Evolutionary conservation across 2,329 filamentous ascomycete species (phyloP), one percentile per base, ranked within the genome.

Genomic region (Ophiostoma sp.): DNA sequence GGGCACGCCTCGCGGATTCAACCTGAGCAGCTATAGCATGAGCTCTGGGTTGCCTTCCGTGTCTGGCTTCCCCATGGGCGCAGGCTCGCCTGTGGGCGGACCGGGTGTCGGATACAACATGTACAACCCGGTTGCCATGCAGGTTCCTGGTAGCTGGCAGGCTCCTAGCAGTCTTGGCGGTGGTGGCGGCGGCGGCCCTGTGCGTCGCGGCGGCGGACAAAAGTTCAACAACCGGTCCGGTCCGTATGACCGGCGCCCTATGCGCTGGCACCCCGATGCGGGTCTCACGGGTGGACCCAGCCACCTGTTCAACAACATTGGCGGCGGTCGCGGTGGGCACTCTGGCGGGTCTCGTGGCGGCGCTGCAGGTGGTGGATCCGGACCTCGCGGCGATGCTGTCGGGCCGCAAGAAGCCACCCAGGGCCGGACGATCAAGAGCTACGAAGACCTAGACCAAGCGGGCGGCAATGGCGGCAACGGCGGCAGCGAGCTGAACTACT

Each of bases 381-480:
- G 87, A 44, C 84, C 88, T 74, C 91, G 90, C 86, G 90, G 90
- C 60, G 91, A 93, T n/a, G 35, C 62, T 6, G 20, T 23, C 5
- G 94, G 93, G 0, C 94, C 95, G 27, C 87, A 92, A 27, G 94
- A 98, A 80, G 94, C 95, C 13, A 93, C 96, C 0, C 92, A 96
- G 75, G 95, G 95, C 5, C 88, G 95, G 71, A 97, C 92, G 72
- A 82, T 99, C 74, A 97, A 96, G 85, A 97, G 93, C 79, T 99
- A 99, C 78, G 96, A 99, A 79, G 95, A 99, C 78, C 83, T 99
- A 33, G 95, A 99, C 81, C 94, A 96, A 65, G 90, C 90, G 71
- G 88, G 88, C 52, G 87, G 89, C 17, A 84, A 86, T 48, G 92
- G 90, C 48, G 87, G 89, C 20, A 84, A 86, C 44, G 92, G 90